Base-by-base conservation (phyloP, 768 basidiomycete species). In the Phlegmacium glaucopus region DNA sequence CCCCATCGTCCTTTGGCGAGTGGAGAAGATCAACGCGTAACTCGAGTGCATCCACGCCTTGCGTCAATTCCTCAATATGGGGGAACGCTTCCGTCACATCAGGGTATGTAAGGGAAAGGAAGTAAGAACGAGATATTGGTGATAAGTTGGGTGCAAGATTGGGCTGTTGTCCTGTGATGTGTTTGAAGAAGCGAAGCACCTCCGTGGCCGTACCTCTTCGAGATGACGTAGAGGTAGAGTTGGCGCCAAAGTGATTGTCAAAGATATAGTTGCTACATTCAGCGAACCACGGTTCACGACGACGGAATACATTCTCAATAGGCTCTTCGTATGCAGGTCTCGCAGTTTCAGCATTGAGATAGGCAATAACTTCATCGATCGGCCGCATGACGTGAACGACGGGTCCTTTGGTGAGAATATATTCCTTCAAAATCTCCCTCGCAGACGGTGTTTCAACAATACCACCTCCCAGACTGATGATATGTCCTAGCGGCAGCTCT, bases 401-500 rank as follows among this genome's bases (percentile, higher is more conserved):
- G 6, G 83, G 80, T 4, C 90, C 89, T 22, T 71, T 71, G 15
- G 62, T 72, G 27, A 66, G 67, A 26, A 74, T 74, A 62, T 90
- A 94, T 13, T 74, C 66, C 63, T 83, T 77, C 49, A 99, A 72
- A 4, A 90, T 59, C 13, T 87, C 72, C 26, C 94, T 75, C 10
- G 91, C 87, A 35, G 72, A 77, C 1, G 83, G 76, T 0, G 83
- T 89, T 67, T 99, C 95, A 26, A 98, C 91, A 48, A 98, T 83
- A 1, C 95, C 95, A 4, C 96, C 96, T 3, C 96, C 95, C 15
- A 96, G 82, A 53, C 89, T 92, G 63, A 98, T 80, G 45, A 97
- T 76, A 64, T 92, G 83, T 0, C 74, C 70, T 13, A 75, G 75
- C 4, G 76, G 68, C 35, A 75, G 69, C 43, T 79, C 72, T 10